Evolutionary conservation across 176 grass and related monocot genomes (phyloP).

Genomic region (Triticum timopheevii): DNA sequence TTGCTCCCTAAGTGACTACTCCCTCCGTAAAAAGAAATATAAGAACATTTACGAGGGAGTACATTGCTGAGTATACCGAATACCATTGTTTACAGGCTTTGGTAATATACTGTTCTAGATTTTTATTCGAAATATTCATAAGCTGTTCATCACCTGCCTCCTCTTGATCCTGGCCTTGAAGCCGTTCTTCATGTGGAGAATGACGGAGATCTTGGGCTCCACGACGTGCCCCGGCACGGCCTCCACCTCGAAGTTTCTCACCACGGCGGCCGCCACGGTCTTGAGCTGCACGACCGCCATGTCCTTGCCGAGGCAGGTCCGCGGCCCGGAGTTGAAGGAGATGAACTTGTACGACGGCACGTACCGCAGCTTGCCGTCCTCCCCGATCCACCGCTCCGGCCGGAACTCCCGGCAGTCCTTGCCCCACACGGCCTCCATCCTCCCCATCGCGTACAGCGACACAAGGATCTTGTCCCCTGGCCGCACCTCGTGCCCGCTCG

Average conservation of each 20-base stretch:
- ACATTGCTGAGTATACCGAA: no score
- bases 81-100: no score
- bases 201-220: not conserved
- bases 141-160: no score
- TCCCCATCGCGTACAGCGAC: constrained; percentile 52
- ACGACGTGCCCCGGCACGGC: not conserved
- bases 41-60: no score
- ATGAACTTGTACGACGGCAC: constrained; percentile 1
- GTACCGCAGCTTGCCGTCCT: not conserved
- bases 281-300: constrained; percentile 18
- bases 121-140: no score
- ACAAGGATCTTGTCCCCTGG: constrained; percentile 38
- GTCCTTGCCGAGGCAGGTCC: not conserved
- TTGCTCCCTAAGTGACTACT: no score
- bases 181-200: not conserved
- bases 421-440: constrained; percentile 75
- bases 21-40: no score
- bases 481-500: constrained; percentile 40
- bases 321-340: not conserved
- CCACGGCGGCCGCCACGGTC: not conserved
- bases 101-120: no score
- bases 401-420: constrained; percentile 75
- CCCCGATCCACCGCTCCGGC: constrained; percentile 67
- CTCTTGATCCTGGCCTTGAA: no score
- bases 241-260: constrained; percentile 4